Evolutionary conservation across 495 filamentous ascomycete genomes (phyloP), one percentile per base, ranked within the genome.

Genomic region (Elasticomyces elasticus): DNA sequence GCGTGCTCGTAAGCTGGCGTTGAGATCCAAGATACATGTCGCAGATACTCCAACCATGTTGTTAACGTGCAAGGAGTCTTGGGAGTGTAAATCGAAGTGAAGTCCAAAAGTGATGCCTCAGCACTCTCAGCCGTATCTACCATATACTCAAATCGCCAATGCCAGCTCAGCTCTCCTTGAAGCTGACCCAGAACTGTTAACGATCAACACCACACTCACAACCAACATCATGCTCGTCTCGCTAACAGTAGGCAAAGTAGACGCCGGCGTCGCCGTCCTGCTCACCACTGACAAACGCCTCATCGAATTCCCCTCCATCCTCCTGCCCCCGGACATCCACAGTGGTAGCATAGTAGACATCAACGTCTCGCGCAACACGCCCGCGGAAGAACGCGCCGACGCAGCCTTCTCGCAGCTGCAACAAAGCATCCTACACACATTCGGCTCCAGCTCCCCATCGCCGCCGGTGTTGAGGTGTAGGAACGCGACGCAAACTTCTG

Each of bases 271-370:
- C 63, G 94, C 92, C 44, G 94, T 98, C 51, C 81, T 98, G 49
- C 77, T 98, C 53, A 98, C 92, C 33, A 85, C 95, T 63, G 92
- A 98, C 72, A 97, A 97, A 73, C 84, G 92, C 60, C 77, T 98
- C 62, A 97, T 98, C 64, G 92, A 99, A 74, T 99, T 97, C 66
- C 92, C 92, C 46, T 97, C 94, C 28, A 94, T 97, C 55, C 86
- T 99, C 43, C 85, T 99, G 26, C 92, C 92, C 0, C 84, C 85
- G 47, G 88, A 94, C 63, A 99, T 97, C 69, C 78, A 86, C 53
- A 94, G 87, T 22, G 92, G 92, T 62, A 89, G 84, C 64, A 97
- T 97, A 64, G 94, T 99, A 67, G 94, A 99, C 68, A 96, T 99
- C 69, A 90, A 86, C 52, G 92, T 97, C 64, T 73, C 87, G 49